These are phyloP conservation scores for Entomortierella beljakovae DNA, from an alignment of 192 early-diverging fungal species.

Conservation along the genomic window DNA sequence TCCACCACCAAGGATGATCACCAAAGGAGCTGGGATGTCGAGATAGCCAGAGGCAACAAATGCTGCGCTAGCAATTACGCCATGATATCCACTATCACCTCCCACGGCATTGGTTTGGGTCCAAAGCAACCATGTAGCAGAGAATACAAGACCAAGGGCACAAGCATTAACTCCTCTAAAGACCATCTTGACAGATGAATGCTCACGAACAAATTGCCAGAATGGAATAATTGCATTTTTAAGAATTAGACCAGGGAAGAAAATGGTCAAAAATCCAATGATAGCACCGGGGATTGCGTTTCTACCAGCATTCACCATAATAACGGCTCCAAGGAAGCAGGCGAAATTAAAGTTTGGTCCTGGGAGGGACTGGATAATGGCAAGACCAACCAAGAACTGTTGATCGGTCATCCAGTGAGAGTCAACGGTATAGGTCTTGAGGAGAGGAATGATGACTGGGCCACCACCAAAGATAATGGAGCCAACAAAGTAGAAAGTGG, in stretches of 20 bases:
- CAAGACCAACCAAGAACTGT: slow-evolving; percentile 74
- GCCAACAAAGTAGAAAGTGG: slow-evolving; percentile 69
- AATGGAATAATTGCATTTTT: slow-evolving; percentile 70
- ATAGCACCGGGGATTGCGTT: slow-evolving; percentile 60
- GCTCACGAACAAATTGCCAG: slow-evolving; percentile 65
- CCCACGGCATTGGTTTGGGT: slow-evolving; percentile 32
- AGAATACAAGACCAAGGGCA: slow-evolving; percentile 71
- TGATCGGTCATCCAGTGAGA: slow-evolving; percentile 63
- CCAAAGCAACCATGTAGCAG: slow-evolving; percentile 72
- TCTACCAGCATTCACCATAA: slow-evolving; percentile 51
- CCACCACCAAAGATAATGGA: slow-evolving; percentile 76
- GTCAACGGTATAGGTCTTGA: slow-evolving; percentile 66
- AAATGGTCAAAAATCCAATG: slow-evolving; percentile 68
- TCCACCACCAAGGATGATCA: slow-evolving; percentile 48
- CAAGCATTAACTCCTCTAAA: slow-evolving; percentile 73
- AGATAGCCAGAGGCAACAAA: slow-evolving; percentile 49
- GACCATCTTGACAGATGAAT: slow-evolving; percentile 52
- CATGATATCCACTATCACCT: slow-evolving; percentile 43
- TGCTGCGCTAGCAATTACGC: slow-evolving; percentile 45
- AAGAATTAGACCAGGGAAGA: slow-evolving; percentile 69
- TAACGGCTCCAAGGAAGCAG: slow-evolving; percentile 70
- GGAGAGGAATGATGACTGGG: slow-evolving; percentile 71
- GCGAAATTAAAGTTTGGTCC: slow-evolving; percentile 80
- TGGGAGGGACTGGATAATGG: slow-evolving; percentile 66
- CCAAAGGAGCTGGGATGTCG: slow-evolving; percentile 42